Evolutionary conservation across 805 yeast genomes (phyloP), one percentile per base, ranked within the genome.

Genomic region (Millerozyma miso): DNA sequence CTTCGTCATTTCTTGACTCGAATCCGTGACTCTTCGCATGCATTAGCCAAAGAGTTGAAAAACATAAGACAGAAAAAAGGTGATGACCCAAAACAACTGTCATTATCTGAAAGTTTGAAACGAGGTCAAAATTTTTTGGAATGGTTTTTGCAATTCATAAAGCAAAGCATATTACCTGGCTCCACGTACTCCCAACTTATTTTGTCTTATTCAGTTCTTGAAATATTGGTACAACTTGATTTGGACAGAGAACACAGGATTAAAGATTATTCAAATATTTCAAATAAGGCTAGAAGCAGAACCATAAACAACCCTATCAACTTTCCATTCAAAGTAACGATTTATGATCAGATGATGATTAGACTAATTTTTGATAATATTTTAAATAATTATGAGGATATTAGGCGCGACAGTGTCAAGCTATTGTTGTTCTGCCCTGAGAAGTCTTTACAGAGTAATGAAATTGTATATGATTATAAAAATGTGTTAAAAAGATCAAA

Each of bases 371-470:
- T 84, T 15, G 85, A 83, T 49, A 79, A 79, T 42, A 65, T 86
- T 5, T 66, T 80, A 23, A 83, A 84, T 56, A 83, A 84, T 47
- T 89, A 80, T 60, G 88, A 85, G 43, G 97, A 89, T 56, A 74
- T 90, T 15, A 73, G 98, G 45, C 68, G 71, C 3, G 43, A 55
- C 7, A 67, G 88, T 1, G 72, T 74, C 1, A 47, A 57, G 2
- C 41, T 83, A 1, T 54, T 88, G 16, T 58, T 67, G 6, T 67
- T 45, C 67, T 69, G 76, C 3, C 77, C 81, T 0, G 41, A 56
- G 1, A 51, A 64, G 1, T 48, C 69, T 6, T 19, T 40, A 12
- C 35, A 26, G 3, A 15, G 20, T 23, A 14, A 16, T n/a, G 19
- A 35, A 15, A n/a, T 7, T 20, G 7, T 32, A 13, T 13, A 6